Evolutionary conservation across 495 filamentous ascomycete genomes (phyloP), one percentile per base, ranked within the genome.

Genomic region (Lasiosphaeria hispida): DNA sequence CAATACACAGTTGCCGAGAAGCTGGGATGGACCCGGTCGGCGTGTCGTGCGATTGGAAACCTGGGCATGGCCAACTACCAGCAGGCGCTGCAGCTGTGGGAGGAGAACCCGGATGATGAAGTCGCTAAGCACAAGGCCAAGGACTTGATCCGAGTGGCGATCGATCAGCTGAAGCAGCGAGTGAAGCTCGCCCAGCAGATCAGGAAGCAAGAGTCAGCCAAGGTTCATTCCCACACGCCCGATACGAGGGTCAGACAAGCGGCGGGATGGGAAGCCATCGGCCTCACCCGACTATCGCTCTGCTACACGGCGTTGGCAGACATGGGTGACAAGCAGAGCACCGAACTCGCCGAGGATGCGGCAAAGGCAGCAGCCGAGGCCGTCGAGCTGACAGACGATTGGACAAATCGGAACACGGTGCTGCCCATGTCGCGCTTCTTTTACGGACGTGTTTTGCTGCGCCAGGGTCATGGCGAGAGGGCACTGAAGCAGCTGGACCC

Each of bases 11-110:
- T 51, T 5, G 71, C 71, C 2, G 64, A 59, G 40, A 13, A 63
- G 13, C 48, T 66, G 10, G 53, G 56, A 10, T 10, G 48, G 4
- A 58, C 65, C 5, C 30, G 36, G 4, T 53, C 55, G 23, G 56
- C 58, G 8, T 74, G 70, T 33, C 72, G 72, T 23, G 61, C 72
- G 0, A 63, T 72, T 30, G 72, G 72, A 10, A 72, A 71, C 18
- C 47, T 69, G 4, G 72, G 72, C 2, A 68, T 69, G 60, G 53
- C 62, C 13, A 72, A 70, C 41, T 75, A 74, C 33, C 64, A 72
- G 36, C 48, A 66, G 15, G 61, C 43, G 10, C 51, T 48, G n/a
- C 37, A 61, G 39, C 23, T 48, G 7, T 53, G 51, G 48, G 37
- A 53, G 15, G 18, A 53, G 1, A 17, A 15, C 13, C 51, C 33